These are phyloP conservation scores for Cytospora piceicola DNA, from an alignment of 2,329 filamentous ascomycete species.

Conservation along the genomic window DNA sequence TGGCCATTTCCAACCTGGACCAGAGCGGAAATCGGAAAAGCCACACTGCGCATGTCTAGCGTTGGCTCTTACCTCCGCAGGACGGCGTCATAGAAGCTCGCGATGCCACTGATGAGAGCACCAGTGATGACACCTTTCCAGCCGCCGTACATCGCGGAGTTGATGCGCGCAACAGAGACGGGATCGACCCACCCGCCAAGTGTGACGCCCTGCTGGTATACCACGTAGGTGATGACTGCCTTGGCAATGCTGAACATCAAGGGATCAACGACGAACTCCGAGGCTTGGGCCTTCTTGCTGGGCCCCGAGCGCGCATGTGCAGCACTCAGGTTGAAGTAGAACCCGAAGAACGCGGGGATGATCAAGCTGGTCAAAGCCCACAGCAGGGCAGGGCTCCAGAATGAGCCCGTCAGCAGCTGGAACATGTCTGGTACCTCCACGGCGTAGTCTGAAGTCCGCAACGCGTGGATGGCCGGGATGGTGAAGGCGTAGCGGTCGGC, in stretches of 20 bases:
- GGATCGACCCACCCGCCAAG: slow-evolving; percentile 65
- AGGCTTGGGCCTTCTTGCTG: slow-evolving; percentile 44
- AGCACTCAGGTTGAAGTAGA: slow-evolving; percentile 86
- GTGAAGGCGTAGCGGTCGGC: slow-evolving; percentile 74
- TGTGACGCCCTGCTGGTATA: slow-evolving; percentile 71
- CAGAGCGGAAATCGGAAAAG: neutral
- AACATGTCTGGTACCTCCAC: slow-evolving; percentile 82
- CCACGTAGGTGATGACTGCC: slow-evolving; percentile 77
- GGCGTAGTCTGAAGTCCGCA: slow-evolving; percentile 61
- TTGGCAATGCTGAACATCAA: slow-evolving; percentile 90
- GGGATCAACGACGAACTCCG: slow-evolving; percentile 74
- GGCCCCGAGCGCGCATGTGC: slow-evolving; percentile 48
- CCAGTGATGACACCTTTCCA: slow-evolving; percentile 72
- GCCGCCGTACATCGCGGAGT: slow-evolving; percentile 70
- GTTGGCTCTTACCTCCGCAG: slow-evolving; percentile 63
- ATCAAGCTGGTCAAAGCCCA: slow-evolving; percentile 76
- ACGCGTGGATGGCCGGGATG: slow-evolving; percentile 62
- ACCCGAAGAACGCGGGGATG: slow-evolving; percentile 73
- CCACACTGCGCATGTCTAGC: neutral
- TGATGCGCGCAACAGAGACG: slow-evolving; percentile 64
- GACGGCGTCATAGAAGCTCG: slow-evolving; percentile 78
- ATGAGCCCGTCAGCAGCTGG: slow-evolving; percentile 71
- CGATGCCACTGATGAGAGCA: slow-evolving; percentile 67
- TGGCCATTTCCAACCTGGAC: neutral
- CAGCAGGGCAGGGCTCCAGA: slow-evolving; percentile 81